Base-by-base conservation (phyloP, 2,329 filamentous ascomycete species). In the Peltaster fructicola region DNA sequence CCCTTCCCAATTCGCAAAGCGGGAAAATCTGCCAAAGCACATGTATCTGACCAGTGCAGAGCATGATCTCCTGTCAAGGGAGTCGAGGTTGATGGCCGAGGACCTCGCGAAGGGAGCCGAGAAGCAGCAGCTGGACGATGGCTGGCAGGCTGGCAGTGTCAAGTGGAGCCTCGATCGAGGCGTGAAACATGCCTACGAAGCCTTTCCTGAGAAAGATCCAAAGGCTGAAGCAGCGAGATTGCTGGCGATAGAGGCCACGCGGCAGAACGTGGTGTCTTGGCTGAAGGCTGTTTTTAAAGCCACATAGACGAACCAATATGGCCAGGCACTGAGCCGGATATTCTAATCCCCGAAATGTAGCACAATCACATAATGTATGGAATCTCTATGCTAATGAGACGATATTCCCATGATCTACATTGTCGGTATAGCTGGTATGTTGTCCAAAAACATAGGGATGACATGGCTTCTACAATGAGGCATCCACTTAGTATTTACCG, bases 11-110 rank as follows among this genome's bases (percentile, higher is more conserved):
- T 53, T 46, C 32, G 47, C 48, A 2, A 14, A 25, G 14, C 39
- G 45, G 9, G 42, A 49, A 8, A 19, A 33, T 12, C 40, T 63
- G 15, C 60, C 59, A 4, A 39, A 37, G 10, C 44, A 52, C 21
- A 42, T 63, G 3, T 62, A 57, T 31, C 36, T 60, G 16, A 32
- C 62, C 5, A 54, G 42, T 0, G 48, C 48, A 8, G 56, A 63
- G 43, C 47, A 58, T 26, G 61, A 64, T 37, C 50, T 59, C 39
- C 36, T 61, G 8, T 51, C 49, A 2, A 43, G 50, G 16, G 61
- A 62, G 38, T 47, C 38, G 5, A 39, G 44, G 27, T 17, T 29
- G 21, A 50, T 50, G 44, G 45, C 44, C 13, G 37, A 40, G 23
- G 33, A 31, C 9, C 32, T 49, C 18, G 45, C 43, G 3, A 35